phyloP scores from a whole-genome alignment of 2,329 filamentous ascomycete genomes.

The Fusarium austroafricanum region DNA sequence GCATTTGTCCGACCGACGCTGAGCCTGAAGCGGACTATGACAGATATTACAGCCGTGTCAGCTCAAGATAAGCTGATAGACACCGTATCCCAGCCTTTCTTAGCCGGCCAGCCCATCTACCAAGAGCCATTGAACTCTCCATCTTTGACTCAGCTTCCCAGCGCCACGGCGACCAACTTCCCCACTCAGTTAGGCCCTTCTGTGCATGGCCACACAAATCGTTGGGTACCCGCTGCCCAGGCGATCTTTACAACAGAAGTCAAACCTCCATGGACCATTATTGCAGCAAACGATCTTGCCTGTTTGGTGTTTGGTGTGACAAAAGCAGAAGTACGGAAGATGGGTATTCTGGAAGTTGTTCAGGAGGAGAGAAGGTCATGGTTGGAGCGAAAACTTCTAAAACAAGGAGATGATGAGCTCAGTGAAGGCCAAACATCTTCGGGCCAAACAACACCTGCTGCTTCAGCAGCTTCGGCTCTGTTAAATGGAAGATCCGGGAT shows the following conservation, averaged over 20 bases:
- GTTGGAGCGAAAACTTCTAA: slow-evolving; percentile 85
- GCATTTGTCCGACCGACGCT: slow-evolving; percentile 67
- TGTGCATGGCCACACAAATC: slow-evolving; percentile 88
- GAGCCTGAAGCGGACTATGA: slow-evolving; percentile 86
- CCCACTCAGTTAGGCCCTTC: slow-evolving; percentile 65
- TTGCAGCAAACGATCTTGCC: slow-evolving; percentile 94
- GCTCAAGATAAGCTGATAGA: slow-evolving; percentile 88
- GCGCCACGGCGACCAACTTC: slow-evolving; percentile 56
- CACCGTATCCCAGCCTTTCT: slow-evolving; percentile 84
- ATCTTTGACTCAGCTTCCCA: slow-evolving; percentile 52
- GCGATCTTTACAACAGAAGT: slow-evolving; percentile 98
- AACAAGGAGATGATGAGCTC: slow-evolving; percentile 55
- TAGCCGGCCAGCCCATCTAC: slow-evolving; percentile 56
- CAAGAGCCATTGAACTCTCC: slow-evolving; percentile 58
- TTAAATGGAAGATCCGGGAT: slow-evolving; percentile 80
- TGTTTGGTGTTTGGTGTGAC: slow-evolving; percentile 99
- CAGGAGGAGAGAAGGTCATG: slow-evolving; percentile 88
- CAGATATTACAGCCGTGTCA: slow-evolving; percentile 79
- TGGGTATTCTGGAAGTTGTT: slow-evolving; percentile 95
- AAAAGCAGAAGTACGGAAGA: slow-evolving; percentile 91
- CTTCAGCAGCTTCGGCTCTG: slow-evolving; percentile 61
- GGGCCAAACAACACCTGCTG: slow-evolving; percentile 51
- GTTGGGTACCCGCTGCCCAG: slow-evolving; percentile 91
- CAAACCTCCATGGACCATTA: slow-evolving; percentile 91
- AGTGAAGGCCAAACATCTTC: slow-evolving; percentile 49